Base-by-base conservation (phyloP, 768 basidiomycete species). In the Russula griseocarnosa region DNA sequence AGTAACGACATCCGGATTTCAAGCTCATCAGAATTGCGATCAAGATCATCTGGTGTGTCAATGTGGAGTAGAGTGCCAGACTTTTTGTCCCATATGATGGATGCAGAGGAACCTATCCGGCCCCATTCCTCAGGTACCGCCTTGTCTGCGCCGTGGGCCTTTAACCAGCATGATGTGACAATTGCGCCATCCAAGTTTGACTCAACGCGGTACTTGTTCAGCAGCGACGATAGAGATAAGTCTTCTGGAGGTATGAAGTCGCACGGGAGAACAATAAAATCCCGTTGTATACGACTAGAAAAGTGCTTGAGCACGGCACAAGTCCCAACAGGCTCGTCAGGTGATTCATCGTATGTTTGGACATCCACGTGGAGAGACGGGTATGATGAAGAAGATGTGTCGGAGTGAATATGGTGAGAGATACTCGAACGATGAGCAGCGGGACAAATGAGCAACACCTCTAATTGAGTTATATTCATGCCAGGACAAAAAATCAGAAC, bases 211-310 rank as follows among this genome's bases (percentile, higher is more conserved):
- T 94, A 95, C 70, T 86, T 88, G 74, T 98, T 86, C 50, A 97
- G 77, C 1, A 97, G 75, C 0, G 75, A 76, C 34, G 81, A 80
- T 8, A 98, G 81, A 6, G 87, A 78, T n/a, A 97, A 79, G 0
- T 83, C 76, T 0, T 86, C 77, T 0, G 94, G 88, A 10, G 94
- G 87, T 24, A 94, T 81, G 55, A 97, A 91, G 73, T 98, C 95
- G 71, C 94, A 97, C 8, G 95, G 89, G 2, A 98, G 81, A 26
- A 98, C 74, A 46, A 97, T 83, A 73, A 97, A 95, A 74, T 97
- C 95, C 64, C 85, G 85, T 66, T 82, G 79, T 66, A 95, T 94
- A 54, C 86, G 85, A 54, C 72, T 76, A 11, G 90, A 81, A 73
- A 94, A 92, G 71, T 92, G 84, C 57, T 85, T 82, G 63, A 96